phyloP scores from a whole-genome alignment of 2,329 filamentous ascomycete species.

The Periglandula ipomoeae region DNA sequence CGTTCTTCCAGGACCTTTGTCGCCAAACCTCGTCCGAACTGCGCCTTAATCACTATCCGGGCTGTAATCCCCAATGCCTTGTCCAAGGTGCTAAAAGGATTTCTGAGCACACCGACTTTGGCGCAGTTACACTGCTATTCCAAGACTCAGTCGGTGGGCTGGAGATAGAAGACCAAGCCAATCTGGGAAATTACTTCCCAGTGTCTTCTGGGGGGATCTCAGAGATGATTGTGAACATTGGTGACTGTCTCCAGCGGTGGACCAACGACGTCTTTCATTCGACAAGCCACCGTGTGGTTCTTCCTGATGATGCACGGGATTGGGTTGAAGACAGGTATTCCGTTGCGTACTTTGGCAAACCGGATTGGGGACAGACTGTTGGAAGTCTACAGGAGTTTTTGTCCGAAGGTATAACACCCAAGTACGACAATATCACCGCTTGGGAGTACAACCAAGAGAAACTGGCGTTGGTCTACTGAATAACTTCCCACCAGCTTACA shows the following conservation, averaged over 20 bases:
- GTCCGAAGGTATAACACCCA: not conserved
- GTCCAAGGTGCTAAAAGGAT: conserved; percentile 19
- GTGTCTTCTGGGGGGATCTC: conserved; percentile 15
- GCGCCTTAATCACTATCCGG: conserved; percentile 46
- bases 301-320: conserved; percentile 15
- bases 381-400: not conserved
- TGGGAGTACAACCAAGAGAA: conserved; percentile 26
- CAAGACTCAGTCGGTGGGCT: conserved; percentile 20
- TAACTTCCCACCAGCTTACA: too few species aligned
- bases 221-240: conserved; percentile 29
- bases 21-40: conserved; percentile 49
- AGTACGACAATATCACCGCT: not conserved
- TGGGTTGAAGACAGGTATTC: conserved; percentile 19
- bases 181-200: conserved; percentile 16
- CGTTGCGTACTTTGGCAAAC: conserved; percentile 16
- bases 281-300: conserved; percentile 24
- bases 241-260: conserved; percentile 29
- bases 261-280: conserved; percentile 26
- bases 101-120: conserved; percentile 24
- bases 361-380: not conserved
- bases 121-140: conserved; percentile 23
- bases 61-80: conserved; percentile 21
- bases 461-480: conserved; percentile 14
- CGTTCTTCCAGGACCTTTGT: conserved; percentile 59
- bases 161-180: conserved; percentile 18